A percentile compares a stretch with the other conserved stretches of the same genome.
Conservation (phyloP, 176 grass and related monocot genomes). For the Tuctoria greenei region DNA sequence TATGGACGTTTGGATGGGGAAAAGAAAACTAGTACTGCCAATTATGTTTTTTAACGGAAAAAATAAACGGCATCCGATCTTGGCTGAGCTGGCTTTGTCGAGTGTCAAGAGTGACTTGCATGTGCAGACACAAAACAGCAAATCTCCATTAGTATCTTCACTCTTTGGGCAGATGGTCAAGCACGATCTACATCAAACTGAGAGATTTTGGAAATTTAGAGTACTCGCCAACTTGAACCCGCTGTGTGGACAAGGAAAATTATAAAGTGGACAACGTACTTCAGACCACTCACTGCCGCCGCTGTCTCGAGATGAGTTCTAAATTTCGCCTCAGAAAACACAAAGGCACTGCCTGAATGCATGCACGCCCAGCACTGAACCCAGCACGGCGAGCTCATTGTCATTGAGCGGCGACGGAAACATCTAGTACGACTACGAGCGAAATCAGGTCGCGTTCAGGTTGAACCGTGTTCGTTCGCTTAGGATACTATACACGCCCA, state of each 20-base stretch:
- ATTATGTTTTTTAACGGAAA: too few relatives aligned
- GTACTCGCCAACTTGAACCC: background rate
- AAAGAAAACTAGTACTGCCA: background rate
- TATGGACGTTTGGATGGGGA: constrained; percentile 20
- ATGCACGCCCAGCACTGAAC: too few relatives aligned
- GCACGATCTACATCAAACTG: constrained; percentile 25
- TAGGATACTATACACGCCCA: too few relatives aligned
- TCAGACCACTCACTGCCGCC: too few relatives aligned
- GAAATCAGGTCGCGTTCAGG: too few relatives aligned
- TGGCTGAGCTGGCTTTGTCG: background rate
- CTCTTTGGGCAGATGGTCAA: constrained; percentile 34
- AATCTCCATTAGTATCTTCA: constrained; percentile 13
- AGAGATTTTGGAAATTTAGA: constrained; percentile 4
- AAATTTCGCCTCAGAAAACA: background rate
- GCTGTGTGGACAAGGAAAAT: background rate
- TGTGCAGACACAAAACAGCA: constrained; percentile 18
- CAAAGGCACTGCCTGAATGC: too few relatives aligned
- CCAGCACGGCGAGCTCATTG: too few relatives aligned
- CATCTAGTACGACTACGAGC: too few relatives aligned
- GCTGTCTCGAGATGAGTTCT: background rate
- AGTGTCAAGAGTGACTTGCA: constrained; percentile 28
- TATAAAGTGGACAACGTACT: background rate
- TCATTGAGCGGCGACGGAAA: too few relatives aligned
- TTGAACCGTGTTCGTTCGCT: too few relatives aligned
- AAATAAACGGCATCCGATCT: too few relatives aligned